Conservation (phyloP, 2,329 filamentous ascomycete genomes). For the Hymenoscyphus fructigenus region DNA sequence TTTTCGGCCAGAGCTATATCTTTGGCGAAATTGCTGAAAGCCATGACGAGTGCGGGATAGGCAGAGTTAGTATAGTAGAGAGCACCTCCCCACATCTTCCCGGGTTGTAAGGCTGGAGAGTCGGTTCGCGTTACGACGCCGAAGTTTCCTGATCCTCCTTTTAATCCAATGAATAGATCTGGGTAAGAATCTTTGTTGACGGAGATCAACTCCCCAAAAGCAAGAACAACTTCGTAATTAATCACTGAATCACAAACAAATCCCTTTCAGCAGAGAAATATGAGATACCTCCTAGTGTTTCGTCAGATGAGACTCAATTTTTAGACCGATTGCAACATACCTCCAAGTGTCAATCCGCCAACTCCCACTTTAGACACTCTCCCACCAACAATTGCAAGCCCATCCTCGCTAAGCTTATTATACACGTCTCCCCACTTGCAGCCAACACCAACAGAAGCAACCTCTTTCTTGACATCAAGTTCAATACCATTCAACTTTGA, state of each 20-base stretch:
- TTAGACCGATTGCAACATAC: neutral
- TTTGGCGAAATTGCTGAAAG: slow-evolving; percentile 7
- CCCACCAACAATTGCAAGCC: slow-evolving; percentile 38
- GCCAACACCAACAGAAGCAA: slow-evolving; percentile 38
- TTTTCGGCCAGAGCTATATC: neutral
- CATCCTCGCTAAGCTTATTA: slow-evolving; percentile 32
- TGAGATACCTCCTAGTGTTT: slow-evolving; percentile 8
- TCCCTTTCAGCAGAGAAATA: slow-evolving; percentile 36
- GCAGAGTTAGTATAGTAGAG: neutral
- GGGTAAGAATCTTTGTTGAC: slow-evolving; percentile 10
- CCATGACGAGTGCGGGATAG: slow-evolving; percentile 1
- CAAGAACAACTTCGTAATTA: slow-evolving; percentile 41
- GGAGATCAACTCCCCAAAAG: slow-evolving; percentile 12
- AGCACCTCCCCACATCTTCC: slow-evolving; percentile 6
- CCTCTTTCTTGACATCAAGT: slow-evolving; percentile 26
- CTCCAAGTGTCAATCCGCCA: slow-evolving; percentile 39
- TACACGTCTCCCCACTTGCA: slow-evolving; percentile 42
- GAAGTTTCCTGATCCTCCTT: slow-evolving; percentile 19
- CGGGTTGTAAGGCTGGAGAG: neutral
- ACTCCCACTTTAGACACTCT: slow-evolving; percentile 39
- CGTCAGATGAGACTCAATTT: neutral
- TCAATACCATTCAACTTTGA: slow-evolving; percentile 28
- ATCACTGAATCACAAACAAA: slow-evolving; percentile 47
- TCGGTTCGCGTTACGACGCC: slow-evolving; percentile 12
- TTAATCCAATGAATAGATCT: slow-evolving; percentile 19